Evolutionary conservation across 441 rosid genomes (phyloP).

Genomic region (Brassica balearica): DNA sequence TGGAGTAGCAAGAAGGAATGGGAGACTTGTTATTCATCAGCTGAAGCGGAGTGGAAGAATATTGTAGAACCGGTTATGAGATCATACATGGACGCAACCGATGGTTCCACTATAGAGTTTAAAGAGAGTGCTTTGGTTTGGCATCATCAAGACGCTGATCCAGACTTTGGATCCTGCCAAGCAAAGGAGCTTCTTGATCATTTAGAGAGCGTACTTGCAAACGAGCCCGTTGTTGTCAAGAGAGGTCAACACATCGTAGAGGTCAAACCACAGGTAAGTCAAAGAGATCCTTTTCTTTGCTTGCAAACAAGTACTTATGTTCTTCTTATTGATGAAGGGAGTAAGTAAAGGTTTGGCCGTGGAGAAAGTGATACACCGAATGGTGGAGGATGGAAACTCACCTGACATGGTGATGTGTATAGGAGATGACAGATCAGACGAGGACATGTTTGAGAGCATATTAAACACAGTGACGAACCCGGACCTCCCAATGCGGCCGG

Average conservation of each 20-base stretch:
- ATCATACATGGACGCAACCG: slow-evolving; percentile 65
- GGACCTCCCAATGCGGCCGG: slow-evolving; percentile 51
- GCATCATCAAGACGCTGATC: slow-evolving; percentile 68
- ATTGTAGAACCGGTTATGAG: slow-evolving; percentile 60
- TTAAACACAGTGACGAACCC: slow-evolving; percentile 49
- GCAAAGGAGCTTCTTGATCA: slow-evolving; percentile 68
- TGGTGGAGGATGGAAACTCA: slow-evolving; percentile 52
- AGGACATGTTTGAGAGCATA: slow-evolving; percentile 73
- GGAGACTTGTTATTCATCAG: slow-evolving; percentile 50
- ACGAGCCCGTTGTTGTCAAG: slow-evolving; percentile 63
- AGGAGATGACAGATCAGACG: slow-evolving; percentile 74
- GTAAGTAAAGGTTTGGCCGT: slow-evolving; percentile 69
- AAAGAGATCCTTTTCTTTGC: too few relatives aligned
- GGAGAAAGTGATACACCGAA: slow-evolving; percentile 54
- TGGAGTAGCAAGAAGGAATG: slow-evolving; percentile 50
- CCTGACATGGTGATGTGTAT: slow-evolving; percentile 72
- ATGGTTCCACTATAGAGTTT: slow-evolving; percentile 62
- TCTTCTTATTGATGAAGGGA: slow-evolving; percentile 50
- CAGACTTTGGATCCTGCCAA: slow-evolving; percentile 64
- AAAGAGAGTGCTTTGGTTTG: slow-evolving; percentile 71
- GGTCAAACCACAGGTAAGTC: slow-evolving; percentile 60
- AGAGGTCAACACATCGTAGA: slow-evolving; percentile 65
- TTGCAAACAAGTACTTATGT: neutral
- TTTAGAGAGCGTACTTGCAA: slow-evolving; percentile 63
- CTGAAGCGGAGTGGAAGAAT: slow-evolving; percentile 56